Conservation (phyloP, 148 eudicot genomes). For the Polygonum maritimum region DNA sequence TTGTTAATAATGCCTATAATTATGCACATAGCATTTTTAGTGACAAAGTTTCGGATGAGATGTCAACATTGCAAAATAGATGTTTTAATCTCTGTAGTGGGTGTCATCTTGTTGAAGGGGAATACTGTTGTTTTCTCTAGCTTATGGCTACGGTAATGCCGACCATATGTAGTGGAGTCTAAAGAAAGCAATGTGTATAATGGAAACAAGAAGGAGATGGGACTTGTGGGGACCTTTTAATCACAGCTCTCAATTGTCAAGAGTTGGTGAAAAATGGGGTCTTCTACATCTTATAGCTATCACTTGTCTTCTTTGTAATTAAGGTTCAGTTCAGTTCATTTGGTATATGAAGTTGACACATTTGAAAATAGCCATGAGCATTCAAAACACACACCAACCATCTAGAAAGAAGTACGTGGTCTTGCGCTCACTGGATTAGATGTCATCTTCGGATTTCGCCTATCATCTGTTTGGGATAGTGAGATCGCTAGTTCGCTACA, state of each 20-base stretch:
- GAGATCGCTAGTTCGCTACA: no score
- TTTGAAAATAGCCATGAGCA: background rate
- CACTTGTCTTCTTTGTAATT: background rate
- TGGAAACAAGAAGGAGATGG: background rate
- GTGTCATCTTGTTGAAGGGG: background rate
- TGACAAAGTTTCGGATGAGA: background rate
- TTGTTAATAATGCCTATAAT: no score
- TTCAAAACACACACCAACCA: background rate
- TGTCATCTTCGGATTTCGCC: no score
- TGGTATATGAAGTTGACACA: background rate
- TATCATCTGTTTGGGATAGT: no score
- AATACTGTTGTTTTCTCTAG: background rate
- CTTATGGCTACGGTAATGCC: background rate
- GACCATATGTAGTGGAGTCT: background rate
- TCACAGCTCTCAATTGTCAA: background rate
- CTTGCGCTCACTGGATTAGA: slow-evolving; percentile 1
- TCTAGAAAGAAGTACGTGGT: background rate
- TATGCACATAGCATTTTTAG: no score
- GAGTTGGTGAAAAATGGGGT: background rate
- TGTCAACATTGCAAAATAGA: background rate
- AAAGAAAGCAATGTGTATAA: background rate
- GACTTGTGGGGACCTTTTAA: background rate
- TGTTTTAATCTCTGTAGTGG: background rate
- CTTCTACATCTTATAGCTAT: background rate
- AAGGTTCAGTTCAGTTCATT: background rate